phyloP scores from a whole-genome alignment of 176 grass and related monocot genomes.

The Triticum urartu region DNA sequence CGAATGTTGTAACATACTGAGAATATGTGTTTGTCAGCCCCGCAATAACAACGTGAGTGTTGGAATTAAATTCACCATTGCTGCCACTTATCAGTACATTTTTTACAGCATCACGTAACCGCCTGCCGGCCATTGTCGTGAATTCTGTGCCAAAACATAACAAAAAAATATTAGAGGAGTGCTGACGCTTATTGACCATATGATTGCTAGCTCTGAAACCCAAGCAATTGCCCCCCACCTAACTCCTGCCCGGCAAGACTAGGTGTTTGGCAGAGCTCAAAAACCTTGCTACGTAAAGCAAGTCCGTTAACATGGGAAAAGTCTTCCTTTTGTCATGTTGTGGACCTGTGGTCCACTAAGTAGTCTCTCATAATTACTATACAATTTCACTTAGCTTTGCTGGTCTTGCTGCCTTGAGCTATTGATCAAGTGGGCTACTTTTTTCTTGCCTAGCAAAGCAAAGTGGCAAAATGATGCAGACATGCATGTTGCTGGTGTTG shows the following conservation, averaged over 20 bases:
- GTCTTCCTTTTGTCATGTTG: background rate
- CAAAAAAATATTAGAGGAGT: background rate
- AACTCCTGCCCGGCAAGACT: background rate
- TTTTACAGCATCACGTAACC: slow-evolving; percentile 76
- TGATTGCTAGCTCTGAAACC: background rate
- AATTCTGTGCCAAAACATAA: slow-evolving; percentile 63
- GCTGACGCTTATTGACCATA: background rate
- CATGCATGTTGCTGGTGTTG: background rate
- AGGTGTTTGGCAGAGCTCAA: background rate
- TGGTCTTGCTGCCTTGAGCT: background rate
- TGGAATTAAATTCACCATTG: slow-evolving; percentile 57
- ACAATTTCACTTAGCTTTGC: background rate
- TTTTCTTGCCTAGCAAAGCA: background rate
- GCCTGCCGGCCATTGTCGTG: slow-evolving; percentile 92
- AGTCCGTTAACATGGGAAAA: background rate
- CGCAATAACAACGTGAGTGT: slow-evolving; percentile 81
- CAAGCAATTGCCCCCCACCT: background rate
- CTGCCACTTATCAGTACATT: slow-evolving; percentile 54
- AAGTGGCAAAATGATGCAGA: background rate
- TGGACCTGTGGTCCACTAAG: background rate
- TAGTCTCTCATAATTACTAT: background rate
- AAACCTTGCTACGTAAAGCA: background rate
- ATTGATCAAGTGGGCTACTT: background rate
- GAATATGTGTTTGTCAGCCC: slow-evolving; percentile 92
- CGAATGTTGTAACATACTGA: slow-evolving; percentile 86